Evolutionary conservation across 2,329 filamentous ascomycete genomes (phyloP).

Genomic region (Hymenoscyphus linearis): DNA sequence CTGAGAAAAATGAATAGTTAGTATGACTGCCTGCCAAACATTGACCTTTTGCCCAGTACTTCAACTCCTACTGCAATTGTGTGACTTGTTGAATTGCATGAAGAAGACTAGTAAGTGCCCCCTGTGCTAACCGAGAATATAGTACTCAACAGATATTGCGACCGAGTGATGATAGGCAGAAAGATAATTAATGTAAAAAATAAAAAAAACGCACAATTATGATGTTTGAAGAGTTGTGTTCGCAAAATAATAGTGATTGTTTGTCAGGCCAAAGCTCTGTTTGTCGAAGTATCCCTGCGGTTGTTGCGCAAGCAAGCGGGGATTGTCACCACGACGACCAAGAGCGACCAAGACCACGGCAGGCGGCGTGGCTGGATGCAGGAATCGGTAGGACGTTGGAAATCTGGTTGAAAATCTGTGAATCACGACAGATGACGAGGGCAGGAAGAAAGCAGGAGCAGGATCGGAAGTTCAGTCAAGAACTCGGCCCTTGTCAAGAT

Average conservation of each 20-base stretch:
- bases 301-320: conserved; percentile 20
- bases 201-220: conserved; percentile 25
- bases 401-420: background rate
- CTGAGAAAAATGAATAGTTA: conserved; percentile 18
- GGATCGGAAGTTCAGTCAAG: conserved; percentile 5
- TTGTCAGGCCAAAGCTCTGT: conserved; percentile 11
- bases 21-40: conserved; percentile 7
- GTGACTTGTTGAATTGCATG: background rate
- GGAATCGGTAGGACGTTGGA: conserved; percentile 3
- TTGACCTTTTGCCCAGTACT: conserved; percentile 11
- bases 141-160: conserved; percentile 1
- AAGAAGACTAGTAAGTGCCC: background rate
- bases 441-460: background rate
- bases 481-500: conserved; percentile 5
- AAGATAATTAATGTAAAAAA: conserved; percentile 6
- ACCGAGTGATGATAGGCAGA: conserved; percentile 5
- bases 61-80: conserved; percentile 4
- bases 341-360: conserved; percentile 22
- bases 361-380: background rate
- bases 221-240: conserved; percentile 14
- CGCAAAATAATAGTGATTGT: conserved; percentile 21
- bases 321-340: conserved; percentile 31
- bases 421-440: background rate
- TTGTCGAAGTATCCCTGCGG: conserved; percentile 23
- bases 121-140: conserved; percentile 1